phyloP scores from a whole-genome alignment of 2,329 filamentous ascomycete species.

The Paecilomyces formosus region DNA sequence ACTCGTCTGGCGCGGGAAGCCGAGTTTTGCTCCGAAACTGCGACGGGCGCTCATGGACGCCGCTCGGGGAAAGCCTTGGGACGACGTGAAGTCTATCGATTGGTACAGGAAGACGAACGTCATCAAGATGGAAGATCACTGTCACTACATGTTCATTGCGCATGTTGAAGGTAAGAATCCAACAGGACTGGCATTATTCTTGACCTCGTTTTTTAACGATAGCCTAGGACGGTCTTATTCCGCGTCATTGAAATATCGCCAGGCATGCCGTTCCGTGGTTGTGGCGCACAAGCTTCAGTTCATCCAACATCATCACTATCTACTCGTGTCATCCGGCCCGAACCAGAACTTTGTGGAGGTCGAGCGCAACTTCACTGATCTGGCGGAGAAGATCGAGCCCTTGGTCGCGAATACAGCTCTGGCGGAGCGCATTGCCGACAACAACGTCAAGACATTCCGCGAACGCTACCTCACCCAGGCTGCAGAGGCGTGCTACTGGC shows the following conservation, averaged over 20 bases:
- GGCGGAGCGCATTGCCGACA: slow-evolving; percentile 40
- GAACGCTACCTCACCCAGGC: slow-evolving; percentile 45
- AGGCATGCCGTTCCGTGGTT: slow-evolving; percentile 42
- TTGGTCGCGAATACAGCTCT: slow-evolving; percentile 29
- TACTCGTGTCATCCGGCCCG: slow-evolving; percentile 35
- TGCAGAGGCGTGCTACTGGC: slow-evolving; percentile 47
- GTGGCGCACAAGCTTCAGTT: slow-evolving; percentile 42
- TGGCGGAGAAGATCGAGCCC: slow-evolving; percentile 31
- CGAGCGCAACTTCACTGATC: slow-evolving; percentile 49
- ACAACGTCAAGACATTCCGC: slow-evolving; percentile 38
- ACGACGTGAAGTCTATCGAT: slow-evolving; percentile 37
- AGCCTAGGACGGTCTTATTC: slow-evolving; percentile 37
- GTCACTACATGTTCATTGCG: slow-evolving; percentile 45
- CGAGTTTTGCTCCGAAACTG: slow-evolving; percentile 33
- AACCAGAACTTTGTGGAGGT: slow-evolving; percentile 44
- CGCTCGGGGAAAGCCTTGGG: slow-evolving; percentile 37
- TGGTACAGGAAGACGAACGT: slow-evolving; percentile 36
- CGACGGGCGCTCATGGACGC: slow-evolving; percentile 33
- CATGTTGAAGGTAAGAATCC: slow-evolving; percentile 42
- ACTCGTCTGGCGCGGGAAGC: slow-evolving; percentile 45
- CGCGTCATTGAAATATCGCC: slow-evolving; percentile 44
- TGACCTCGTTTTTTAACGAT: neutral
- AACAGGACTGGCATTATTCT: too few relatives aligned
- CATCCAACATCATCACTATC: slow-evolving; percentile 41
- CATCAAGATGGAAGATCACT: slow-evolving; percentile 45